Conservation (phyloP, 495 filamentous ascomycete genomes). For the Aspergillus bridgeri region DNA sequence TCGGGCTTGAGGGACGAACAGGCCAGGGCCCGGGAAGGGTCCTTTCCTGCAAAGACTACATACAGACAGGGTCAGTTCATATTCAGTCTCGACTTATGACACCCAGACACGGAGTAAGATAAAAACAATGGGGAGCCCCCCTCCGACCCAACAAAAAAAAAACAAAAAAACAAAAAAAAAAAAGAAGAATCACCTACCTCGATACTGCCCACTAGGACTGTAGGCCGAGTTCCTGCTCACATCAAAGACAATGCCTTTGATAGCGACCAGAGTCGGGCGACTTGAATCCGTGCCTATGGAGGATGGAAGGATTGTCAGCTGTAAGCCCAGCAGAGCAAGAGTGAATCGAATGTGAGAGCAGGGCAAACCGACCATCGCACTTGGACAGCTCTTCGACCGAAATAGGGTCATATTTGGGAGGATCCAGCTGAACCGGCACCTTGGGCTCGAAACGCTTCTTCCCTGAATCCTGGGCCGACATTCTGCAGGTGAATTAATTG, state of each 20-base stretch:
- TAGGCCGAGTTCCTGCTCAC: slow-evolving; percentile 85
- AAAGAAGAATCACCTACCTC: slow-evolving; percentile 54
- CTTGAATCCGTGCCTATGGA: slow-evolving; percentile 54
- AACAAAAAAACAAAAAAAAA: neutral
- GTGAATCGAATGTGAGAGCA: neutral
- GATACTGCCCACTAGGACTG: slow-evolving; percentile 75
- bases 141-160: too few relatives aligned
- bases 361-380: slow-evolving; percentile 64
- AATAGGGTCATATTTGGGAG: slow-evolving; percentile 87
- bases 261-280: slow-evolving; percentile 83
- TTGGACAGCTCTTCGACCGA: slow-evolving; percentile 68
- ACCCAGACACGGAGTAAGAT: too few relatives aligned
- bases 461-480: slow-evolving; percentile 24
- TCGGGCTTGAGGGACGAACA: slow-evolving; percentile 81
- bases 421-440: slow-evolving; percentile 70
- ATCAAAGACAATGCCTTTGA: slow-evolving; percentile 95
- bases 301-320: neutral
- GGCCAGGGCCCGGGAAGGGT: slow-evolving; percentile 85
- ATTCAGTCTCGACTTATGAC: slow-evolving; percentile 7
- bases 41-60: slow-evolving; percentile 90
- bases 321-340: neutral
- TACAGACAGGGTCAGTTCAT: too few relatives aligned
- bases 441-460: slow-evolving; percentile 76
- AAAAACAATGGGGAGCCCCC: too few relatives aligned
- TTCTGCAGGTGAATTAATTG: slow-evolving; percentile 16